Evolutionary conservation across 495 filamentous ascomycete genomes (phyloP), one percentile per base, ranked within the genome.

Genomic region (Darksidea phi): DNA sequence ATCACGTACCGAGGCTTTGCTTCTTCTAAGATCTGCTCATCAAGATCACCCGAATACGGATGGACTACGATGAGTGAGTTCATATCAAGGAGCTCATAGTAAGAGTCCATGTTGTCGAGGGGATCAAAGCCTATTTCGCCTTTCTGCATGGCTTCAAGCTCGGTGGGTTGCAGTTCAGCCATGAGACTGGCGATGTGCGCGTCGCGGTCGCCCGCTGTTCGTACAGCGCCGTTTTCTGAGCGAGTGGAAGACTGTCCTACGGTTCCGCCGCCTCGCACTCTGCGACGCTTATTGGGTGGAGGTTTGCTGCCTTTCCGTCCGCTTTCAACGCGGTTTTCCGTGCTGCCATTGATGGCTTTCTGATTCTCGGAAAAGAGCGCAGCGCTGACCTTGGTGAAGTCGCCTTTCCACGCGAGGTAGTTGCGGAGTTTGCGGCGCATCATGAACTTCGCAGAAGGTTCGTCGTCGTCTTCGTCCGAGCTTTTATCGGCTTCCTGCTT

Each of bases 1-100:
- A 98, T 88, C 46, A 98, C 90, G 73, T 96, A 97, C 38, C 88
- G 85, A 0, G 94, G 94, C 54, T 88, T 90, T 57, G 91, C 78
- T 75, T 98, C 94, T 71, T 97, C 95, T 1, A 98, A 81, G 20
- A 97, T 79, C 72, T 96, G 89, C 67, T 97, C 95, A 75, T 97
- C 95, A 80, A 91, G 88, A 70, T 98, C 94, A 10, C 91, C 94
- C 69, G 89, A 88, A 72, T 95, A 98, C 1, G 94, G 88, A 73
- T 97, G 94, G 42, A 97, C 79, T 48, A 96, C 83, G 20, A 96
- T 80, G 23, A 97, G 77, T 64, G 96, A 86, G 43, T 90, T 83
- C 86, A 93, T 94, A 46, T 97, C 91, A 70, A 91, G 96, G 20
- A 96, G 82, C 72, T 95, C 86, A 67, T 91, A 97, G 73, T 87